Conservation (phyloP, 73 alveolate species). For the Chromera velia region DNA sequence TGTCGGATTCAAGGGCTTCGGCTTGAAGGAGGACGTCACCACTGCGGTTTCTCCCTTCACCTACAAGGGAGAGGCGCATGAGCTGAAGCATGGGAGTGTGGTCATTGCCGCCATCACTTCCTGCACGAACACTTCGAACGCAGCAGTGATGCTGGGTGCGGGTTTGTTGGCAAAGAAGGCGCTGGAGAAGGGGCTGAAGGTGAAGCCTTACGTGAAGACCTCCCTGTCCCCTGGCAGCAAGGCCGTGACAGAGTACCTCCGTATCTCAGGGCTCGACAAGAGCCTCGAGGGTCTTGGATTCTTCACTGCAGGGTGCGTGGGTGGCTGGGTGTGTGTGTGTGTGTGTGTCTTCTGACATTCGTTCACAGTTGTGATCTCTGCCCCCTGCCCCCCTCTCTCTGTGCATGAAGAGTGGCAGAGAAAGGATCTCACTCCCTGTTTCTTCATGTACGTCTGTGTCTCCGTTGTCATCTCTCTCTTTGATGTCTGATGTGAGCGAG, state of each 20-base stretch:
- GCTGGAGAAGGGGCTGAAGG: conserved; percentile 66
- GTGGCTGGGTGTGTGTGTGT: too few species aligned
- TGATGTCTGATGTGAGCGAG: conserved; percentile 42
- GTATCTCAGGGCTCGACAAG: conserved; percentile 63
- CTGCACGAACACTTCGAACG: conserved; percentile 80
- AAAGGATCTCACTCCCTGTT: too few species aligned
- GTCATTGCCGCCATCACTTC: conserved; percentile 85
- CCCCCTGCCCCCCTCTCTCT: too few species aligned
- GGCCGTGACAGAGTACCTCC: conserved; percentile 64
- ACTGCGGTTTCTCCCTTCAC: conserved; percentile 30
- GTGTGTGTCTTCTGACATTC: too few species aligned
- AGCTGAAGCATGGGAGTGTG: conserved; percentile 72
- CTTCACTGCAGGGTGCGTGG: too few species aligned
- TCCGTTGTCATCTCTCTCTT: neutral
- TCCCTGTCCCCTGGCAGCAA: conserved; percentile 79
- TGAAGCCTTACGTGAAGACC: conserved; percentile 74
- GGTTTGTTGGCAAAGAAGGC: conserved; percentile 84
- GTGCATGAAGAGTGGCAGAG: too few species aligned
- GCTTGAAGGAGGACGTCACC: conserved; percentile 45
- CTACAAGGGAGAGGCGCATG: conserved; percentile 61
- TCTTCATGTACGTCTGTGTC: neutral
- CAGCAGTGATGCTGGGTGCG: conserved; percentile 84
- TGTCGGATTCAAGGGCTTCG: conserved; percentile 75
- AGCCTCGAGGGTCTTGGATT: neutral
- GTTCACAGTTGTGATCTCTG: too few species aligned